phyloP scores from a whole-genome alignment of 345 rosid species.

The Adansonia digitata region DNA sequence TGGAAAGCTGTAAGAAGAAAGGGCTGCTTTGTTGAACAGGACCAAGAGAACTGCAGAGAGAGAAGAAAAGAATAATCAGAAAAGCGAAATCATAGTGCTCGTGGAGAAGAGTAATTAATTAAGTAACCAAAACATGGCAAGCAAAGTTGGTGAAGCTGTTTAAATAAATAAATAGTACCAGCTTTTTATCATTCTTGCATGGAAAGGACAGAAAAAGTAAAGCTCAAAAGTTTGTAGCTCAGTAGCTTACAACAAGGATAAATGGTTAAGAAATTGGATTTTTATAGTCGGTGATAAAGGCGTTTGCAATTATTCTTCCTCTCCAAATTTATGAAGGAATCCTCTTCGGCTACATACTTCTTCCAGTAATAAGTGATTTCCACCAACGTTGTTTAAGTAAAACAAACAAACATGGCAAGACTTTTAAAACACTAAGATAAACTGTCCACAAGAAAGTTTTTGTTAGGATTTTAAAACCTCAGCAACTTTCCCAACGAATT shows the following conservation, averaged over 20 bases:
- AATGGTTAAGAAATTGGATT: not conserved
- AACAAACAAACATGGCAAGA: not conserved
- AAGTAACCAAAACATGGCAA: not conserved
- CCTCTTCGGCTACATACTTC: not conserved
- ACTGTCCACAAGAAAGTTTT: not conserved
- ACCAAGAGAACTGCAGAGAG: slow-evolving; percentile 57
- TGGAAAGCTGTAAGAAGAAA: slow-evolving; percentile 60
- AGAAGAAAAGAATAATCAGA: slow-evolving; percentile 6
- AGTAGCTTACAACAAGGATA: not conserved
- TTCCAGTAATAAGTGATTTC: not conserved
- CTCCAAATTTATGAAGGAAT: not conserved
- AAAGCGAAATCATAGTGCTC: not conserved
- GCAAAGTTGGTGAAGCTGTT: not conserved
- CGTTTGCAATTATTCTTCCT: not conserved
- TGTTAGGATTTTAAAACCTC: too few species aligned
- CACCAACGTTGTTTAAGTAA: not conserved
- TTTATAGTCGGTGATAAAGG: not conserved
- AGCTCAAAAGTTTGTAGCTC: not conserved
- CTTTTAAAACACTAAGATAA: not conserved
- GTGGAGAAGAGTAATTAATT: not conserved
- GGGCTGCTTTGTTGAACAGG: slow-evolving; percentile 69
- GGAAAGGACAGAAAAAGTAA: not conserved
- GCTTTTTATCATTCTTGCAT: not conserved
- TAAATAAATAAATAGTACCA: not conserved
- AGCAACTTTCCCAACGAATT: too few species aligned